Evolutionary conservation across 116 monocot species (phyloP), one percentile per base, ranked within the genome.

Genomic region (Trichopus zeylanicus): DNA sequence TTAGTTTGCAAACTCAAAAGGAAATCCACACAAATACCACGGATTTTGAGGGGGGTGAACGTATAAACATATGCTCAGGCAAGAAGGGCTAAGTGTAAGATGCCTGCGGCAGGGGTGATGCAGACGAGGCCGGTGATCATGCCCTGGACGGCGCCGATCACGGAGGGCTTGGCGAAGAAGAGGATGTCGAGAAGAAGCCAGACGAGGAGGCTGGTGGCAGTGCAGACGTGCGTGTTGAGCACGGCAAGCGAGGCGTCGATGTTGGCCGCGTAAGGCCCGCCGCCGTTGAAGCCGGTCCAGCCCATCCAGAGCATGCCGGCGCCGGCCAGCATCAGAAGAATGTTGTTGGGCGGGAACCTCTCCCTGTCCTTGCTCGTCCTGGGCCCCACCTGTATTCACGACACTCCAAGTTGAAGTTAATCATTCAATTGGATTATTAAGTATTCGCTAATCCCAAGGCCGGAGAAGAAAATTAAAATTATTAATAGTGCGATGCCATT

Each of bases 61-160:
- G n/a, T n/a, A n/a, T n/a, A n/a, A n/a, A n/a, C n/a, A n/a, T n/a
- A n/a, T n/a, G n/a, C n/a, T n/a, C n/a, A n/a, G n/a, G n/a, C n/a
- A n/a, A n/a, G n/a, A n/a, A n/a, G n/a, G n/a, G n/a, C n/a, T 33
- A 33, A 42, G 3, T 2, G 13, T 16, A n/a, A 42, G n/a, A 7
- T 71, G 84, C 91, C 91, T 53, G 89, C 89, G 6, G 81, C 89
- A 5, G 89, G 89, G 10, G 89, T 84, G 73, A 89, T 89, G 81
- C 81, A 81, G 35, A 89, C 89, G 22, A 89, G 89, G 6, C 89
- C 84, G 22, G 89, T 89, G 55, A 87, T 83, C 87, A 87, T 87
- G 18, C 42, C 42, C 42, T 75, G 75, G n/a, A 63, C 57, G 2
- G 68, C 75, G 3, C 69, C 69, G 48, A 75, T 65, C 46, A 69